Conservation (phyloP, 164 flowering plant genomes). For the Akebia trifoliata region DNA sequence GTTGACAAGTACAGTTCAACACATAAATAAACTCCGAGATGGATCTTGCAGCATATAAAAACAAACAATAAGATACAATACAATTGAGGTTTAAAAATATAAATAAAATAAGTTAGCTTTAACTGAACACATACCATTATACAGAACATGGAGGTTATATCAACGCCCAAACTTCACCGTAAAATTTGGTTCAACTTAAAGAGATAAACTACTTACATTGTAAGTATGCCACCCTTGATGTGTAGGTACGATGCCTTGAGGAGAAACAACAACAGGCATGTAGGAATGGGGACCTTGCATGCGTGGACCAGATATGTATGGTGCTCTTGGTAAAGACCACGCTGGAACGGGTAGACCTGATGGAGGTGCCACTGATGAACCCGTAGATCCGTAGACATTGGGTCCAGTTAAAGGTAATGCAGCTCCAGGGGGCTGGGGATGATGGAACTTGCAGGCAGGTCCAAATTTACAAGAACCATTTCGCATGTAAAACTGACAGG, state of each 20-base stretch:
- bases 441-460: constrained; percentile 75
- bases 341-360: constrained; percentile 41
- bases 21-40: neutral
- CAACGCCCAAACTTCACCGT: neutral
- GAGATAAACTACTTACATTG: constrained; percentile 34
- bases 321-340: constrained; percentile 46
- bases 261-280: constrained; percentile 50
- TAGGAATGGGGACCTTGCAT: constrained; percentile 42
- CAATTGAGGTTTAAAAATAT: no score
- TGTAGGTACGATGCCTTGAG: constrained; percentile 43
- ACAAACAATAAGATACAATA: neutral
- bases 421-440: constrained; percentile 59
- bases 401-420: constrained; percentile 27
- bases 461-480: constrained; percentile 76
- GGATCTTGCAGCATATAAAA: neutral
- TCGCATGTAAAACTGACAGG: constrained; percentile 63
- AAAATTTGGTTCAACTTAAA: neutral
- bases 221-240: constrained; percentile 66
- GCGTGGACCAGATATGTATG: constrained; percentile 42
- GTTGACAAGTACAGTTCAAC: no score
- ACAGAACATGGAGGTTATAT: constrained; percentile 1
- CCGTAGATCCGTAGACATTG: constrained; percentile 35
- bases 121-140: neutral
- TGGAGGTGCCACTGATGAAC: constrained; percentile 31
- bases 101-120: neutral